Evolutionary conservation across 208 protist species (phyloP).

Genomic region (Wallacemonas sp.): DNA sequence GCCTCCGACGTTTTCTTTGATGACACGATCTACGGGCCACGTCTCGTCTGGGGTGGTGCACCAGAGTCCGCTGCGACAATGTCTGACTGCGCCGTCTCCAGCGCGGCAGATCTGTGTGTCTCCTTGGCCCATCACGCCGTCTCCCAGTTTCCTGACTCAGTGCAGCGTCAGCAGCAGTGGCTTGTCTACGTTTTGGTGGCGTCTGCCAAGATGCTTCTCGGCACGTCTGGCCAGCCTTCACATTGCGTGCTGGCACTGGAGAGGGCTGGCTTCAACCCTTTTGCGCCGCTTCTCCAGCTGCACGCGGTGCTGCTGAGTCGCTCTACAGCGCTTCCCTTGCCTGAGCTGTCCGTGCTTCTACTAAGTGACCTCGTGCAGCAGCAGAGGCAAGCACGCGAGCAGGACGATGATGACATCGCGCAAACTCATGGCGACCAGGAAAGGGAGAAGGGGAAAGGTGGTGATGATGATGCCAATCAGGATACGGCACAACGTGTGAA

Average conservation of each 20-base stretch:
- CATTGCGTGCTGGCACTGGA: no score
- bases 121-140: slow-evolving; percentile 21
- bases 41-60: no score
- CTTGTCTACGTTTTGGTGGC: slow-evolving; percentile 19
- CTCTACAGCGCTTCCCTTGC: not conserved
- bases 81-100: slow-evolving; percentile 1
- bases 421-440: no score
- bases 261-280: slow-evolving; percentile 19
- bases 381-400: not conserved
- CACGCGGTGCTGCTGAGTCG: not conserved
- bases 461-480: no score
- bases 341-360: not conserved
- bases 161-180: slow-evolving; percentile 33
- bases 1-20: no score
- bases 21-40: no score
- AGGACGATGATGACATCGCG: no score
- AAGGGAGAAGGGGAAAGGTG: no score
- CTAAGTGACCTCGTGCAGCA: slow-evolving; percentile 1
- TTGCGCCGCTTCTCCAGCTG: slow-evolving; percentile 13
- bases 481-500: no score
- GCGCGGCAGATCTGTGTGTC: not conserved
- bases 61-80: no score
- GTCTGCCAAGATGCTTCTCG: not conserved
- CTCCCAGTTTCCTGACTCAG: slow-evolving; percentile 16
- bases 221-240: no score